Conservation (phyloP, 805 yeast genomes). For the Lachancea sp. region DNA sequence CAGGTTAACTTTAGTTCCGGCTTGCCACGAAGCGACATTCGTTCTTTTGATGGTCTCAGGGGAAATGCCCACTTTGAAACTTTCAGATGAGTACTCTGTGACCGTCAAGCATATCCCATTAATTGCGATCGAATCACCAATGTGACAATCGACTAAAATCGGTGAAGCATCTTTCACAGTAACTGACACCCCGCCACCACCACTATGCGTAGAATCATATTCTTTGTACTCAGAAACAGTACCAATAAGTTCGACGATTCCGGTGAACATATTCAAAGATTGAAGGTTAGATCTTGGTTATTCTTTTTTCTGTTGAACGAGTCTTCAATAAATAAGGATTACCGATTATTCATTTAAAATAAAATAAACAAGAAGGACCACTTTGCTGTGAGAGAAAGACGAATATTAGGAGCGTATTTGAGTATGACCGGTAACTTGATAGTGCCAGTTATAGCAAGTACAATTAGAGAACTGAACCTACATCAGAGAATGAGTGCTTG, state of each 20-base stretch:
- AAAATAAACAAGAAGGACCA: no score
- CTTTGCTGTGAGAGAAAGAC: no score
- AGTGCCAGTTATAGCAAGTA: no score
- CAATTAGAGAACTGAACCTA: no score
- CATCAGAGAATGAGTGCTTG: no score
- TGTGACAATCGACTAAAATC: slow-evolving; percentile 71
- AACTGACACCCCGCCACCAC: slow-evolving; percentile 56
- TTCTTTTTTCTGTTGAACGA: no score
- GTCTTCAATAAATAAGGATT: no score
- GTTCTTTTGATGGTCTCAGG: slow-evolving; percentile 87
- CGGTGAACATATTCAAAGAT: slow-evolving; percentile 71
- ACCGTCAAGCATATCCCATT: slow-evolving; percentile 91
- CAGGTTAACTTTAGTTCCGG: slow-evolving; percentile 66
- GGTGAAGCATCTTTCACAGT: slow-evolving; percentile 53
- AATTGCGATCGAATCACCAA: slow-evolving; percentile 90
- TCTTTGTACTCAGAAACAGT: slow-evolving; percentile 29
- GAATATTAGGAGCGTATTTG: no score
- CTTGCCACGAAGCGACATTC: slow-evolving; percentile 54
- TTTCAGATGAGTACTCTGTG: slow-evolving; percentile 56
- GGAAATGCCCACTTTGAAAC: slow-evolving; percentile 85
- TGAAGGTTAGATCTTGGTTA: no score
- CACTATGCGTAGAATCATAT: slow-evolving; percentile 20
- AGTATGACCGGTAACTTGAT: no score
- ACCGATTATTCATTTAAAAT: no score
- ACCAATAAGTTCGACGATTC: slow-evolving; percentile 83